Percentiles rank a stretch among this genome's conserved stretches.
Evolutionary conservation across 768 basidiomycete genomes (phyloP).

Genomic region (Auricularia cornea): DNA sequence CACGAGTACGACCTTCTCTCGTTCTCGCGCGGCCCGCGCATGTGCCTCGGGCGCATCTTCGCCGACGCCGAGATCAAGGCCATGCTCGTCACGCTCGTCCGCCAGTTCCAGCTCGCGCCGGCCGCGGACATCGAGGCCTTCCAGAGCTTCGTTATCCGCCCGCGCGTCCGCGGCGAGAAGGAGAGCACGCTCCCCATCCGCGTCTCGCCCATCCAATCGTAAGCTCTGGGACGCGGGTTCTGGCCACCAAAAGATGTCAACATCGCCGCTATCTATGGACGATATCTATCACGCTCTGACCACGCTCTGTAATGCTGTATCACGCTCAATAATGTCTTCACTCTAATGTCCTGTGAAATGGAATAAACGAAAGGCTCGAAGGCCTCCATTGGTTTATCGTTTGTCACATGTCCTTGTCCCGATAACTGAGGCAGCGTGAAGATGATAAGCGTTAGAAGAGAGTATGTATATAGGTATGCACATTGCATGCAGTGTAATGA

Average conservation of each 20-base stretch:
- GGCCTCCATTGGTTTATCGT: no score
- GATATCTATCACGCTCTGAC: neutral
- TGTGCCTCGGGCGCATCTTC: constrained; percentile 53
- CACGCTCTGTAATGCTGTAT: no score
- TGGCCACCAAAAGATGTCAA: neutral
- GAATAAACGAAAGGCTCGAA: no score
- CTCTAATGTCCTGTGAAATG: no score
- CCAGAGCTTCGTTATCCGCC: constrained; percentile 58
- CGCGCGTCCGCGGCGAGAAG: constrained; percentile 44
- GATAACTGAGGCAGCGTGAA: no score
- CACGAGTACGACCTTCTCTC: constrained; percentile 2
- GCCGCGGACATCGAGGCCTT: constrained; percentile 47
- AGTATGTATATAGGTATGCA: neutral
- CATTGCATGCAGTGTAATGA: neutral
- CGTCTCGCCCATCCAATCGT: constrained; percentile 6
- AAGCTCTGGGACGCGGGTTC: neutral
- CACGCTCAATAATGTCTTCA: no score
- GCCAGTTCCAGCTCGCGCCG: constrained; percentile 46
- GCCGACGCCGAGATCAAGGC: constrained; percentile 52
- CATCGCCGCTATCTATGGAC: neutral
- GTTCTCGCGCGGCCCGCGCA: constrained; percentile 37
- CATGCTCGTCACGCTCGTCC: constrained; percentile 43
- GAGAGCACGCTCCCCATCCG: constrained; percentile 43
- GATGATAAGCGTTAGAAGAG: neutral
- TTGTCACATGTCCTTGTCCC: no score